Evolutionary conservation across 352 stramenopile genomes (phyloP).

Genomic region (Globisporangium radiosum): DNA sequence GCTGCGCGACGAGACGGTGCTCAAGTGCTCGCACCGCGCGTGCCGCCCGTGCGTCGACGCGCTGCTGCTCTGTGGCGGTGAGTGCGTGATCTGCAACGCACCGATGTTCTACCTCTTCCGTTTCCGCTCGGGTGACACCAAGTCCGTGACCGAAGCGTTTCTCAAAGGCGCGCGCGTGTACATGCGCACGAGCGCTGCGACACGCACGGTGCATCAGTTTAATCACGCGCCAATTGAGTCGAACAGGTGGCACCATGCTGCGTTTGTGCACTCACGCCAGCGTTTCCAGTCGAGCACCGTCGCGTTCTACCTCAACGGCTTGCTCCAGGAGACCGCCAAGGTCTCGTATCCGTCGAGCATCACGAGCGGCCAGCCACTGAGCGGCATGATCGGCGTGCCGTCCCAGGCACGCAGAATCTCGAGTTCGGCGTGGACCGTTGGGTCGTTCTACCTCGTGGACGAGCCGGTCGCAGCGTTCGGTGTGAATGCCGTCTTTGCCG

Average conservation of each 20-base stretch:
- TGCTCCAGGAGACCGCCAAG: slow-evolving; percentile 63
- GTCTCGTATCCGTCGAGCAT: slow-evolving; percentile 62
- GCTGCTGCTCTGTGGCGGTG: slow-evolving; percentile 41
- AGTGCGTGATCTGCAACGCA: slow-evolving; percentile 68
- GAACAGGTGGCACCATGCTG: slow-evolving; percentile 42
- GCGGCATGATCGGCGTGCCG: slow-evolving; percentile 49
- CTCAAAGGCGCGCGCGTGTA: slow-evolving; percentile 53
- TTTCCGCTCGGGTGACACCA: slow-evolving; percentile 59
- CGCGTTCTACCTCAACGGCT: slow-evolving; percentile 53
- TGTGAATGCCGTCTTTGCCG: slow-evolving; percentile 47
- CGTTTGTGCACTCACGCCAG: slow-evolving; percentile 53
- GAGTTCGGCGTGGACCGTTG: slow-evolving; percentile 39
- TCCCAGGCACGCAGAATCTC: slow-evolving; percentile 39
- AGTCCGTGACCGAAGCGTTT: slow-evolving; percentile 63
- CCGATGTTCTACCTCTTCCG: slow-evolving; percentile 69
- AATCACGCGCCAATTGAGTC: slow-evolving; percentile 33
- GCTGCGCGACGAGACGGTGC: slow-evolving; percentile 36
- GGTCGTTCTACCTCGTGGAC: slow-evolving; percentile 65
- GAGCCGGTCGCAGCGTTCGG: slow-evolving; percentile 36
- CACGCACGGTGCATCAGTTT: slow-evolving; percentile 47
- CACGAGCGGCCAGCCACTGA: slow-evolving; percentile 42
- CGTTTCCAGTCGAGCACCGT: slow-evolving; percentile 66
- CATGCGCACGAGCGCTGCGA: slow-evolving; percentile 51
- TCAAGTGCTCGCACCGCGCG: slow-evolving; percentile 69
- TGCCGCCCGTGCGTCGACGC: slow-evolving; percentile 54